Evolutionary conservation across 148 eudicot species (phyloP).

Genomic region (Persicaria tinctoria): DNA sequence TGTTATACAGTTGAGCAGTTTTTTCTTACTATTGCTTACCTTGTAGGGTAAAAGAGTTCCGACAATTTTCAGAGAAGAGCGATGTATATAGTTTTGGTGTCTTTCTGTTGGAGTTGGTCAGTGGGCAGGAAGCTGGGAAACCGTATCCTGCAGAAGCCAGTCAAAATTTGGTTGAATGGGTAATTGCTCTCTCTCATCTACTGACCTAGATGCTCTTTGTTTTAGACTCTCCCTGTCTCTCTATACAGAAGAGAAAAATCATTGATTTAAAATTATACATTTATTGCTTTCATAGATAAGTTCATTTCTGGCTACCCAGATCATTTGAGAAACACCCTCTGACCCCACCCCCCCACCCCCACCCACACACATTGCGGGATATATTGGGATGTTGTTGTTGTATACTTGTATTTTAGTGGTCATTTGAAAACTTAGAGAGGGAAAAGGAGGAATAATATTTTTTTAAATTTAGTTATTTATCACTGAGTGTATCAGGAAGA

Average conservation of each 20-base stretch:
- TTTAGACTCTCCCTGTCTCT: too few relatives aligned
- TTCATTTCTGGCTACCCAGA: neutral
- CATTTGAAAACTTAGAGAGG: neutral
- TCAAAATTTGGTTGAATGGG: slow-evolving; percentile 77
- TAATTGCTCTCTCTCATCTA: slow-evolving; percentile 20
- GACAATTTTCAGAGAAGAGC: slow-evolving; percentile 81
- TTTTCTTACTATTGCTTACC: neutral
- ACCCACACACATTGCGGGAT: too few relatives aligned
- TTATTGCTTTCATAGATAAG: neutral
- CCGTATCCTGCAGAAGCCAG: slow-evolving; percentile 41
- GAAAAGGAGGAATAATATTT: neutral
- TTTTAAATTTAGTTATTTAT: neutral
- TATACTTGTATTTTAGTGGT: neutral
- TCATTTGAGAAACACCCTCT: too few relatives aligned
- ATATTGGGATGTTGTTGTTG: too few relatives aligned
- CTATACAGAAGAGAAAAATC: neutral
- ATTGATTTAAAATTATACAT: too few relatives aligned
- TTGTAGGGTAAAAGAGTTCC: slow-evolving; percentile 82
- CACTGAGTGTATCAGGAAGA: too few relatives aligned
- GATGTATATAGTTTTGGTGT: slow-evolving; percentile 84
- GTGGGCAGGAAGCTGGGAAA: slow-evolving; percentile 69
- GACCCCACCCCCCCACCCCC: too few relatives aligned
- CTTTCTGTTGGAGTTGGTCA: slow-evolving; percentile 83
- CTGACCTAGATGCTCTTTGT: neutral
- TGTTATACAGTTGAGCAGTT: neutral